These are phyloP conservation scores for Anastatica hierochuntica DNA, from an alignment of 345 rosid species.

Conservation along the genomic window DNA sequence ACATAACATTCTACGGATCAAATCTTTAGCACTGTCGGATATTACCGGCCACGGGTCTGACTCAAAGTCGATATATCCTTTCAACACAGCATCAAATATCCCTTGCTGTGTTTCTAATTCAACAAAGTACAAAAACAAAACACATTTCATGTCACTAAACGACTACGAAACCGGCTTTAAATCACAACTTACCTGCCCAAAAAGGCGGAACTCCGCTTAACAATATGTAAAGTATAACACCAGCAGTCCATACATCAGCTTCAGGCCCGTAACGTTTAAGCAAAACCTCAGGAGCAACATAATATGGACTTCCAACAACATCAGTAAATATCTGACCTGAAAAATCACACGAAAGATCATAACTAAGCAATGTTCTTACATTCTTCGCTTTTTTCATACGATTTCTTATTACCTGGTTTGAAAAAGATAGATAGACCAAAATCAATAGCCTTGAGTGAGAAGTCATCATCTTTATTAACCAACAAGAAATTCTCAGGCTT, in stretches of 20 bases:
- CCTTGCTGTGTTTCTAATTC: neutral
- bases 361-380: neutral
- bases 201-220: neutral
- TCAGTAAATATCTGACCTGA: neutral
- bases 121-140: neutral
- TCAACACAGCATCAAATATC: neutral
- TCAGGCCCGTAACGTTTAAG: neutral
- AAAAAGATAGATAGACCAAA: neutral
- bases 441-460: neutral
- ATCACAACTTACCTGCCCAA: neutral
- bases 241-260: conserved; percentile 7
- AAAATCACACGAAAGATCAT: too few species aligned
- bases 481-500: neutral
- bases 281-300: conserved; percentile 1
- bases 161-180: too few species aligned
- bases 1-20: neutral
- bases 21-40: neutral
- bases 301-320: conserved; percentile 2
- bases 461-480: neutral
- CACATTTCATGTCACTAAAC: too few species aligned
- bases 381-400: too few species aligned
- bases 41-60: neutral
- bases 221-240: neutral
- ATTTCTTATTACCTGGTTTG: neutral
- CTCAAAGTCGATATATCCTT: neutral